Evolutionary conservation across 805 yeast species (phyloP).

Genomic region (Sungouiozyma intestinalis): DNA sequence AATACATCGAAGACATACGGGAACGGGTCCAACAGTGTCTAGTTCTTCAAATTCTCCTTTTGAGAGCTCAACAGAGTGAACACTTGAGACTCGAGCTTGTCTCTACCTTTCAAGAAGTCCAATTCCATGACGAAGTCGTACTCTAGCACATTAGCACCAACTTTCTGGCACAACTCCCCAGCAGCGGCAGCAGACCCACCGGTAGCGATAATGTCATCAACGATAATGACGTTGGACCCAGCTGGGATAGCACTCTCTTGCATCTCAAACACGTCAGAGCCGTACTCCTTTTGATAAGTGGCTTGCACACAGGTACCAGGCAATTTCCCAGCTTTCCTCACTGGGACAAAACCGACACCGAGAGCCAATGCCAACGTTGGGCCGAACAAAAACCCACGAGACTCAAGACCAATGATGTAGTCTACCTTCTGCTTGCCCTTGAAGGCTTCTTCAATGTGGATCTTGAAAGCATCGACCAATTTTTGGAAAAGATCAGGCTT

Average conservation of each 20-base stretch:
- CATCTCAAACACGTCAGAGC: conserved; percentile 79
- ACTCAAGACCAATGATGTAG: conserved; percentile 87
- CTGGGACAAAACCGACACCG: conserved; percentile 86
- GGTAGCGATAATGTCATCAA: conserved; percentile 96
- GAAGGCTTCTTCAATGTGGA: conserved; percentile 51
- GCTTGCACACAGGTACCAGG: conserved; percentile 77
- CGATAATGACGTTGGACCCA: conserved; percentile 74
- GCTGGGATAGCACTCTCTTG: conserved; percentile 72
- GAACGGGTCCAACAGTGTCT: neutral
- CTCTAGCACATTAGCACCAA: conserved; percentile 66
- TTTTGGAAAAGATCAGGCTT: conserved; percentile 72
- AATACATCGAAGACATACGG: neutral
- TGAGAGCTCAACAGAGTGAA: conserved; percentile 85
- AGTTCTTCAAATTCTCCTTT: conserved; percentile 37
- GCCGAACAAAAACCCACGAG: conserved; percentile 94
- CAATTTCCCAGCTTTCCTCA: conserved; percentile 89
- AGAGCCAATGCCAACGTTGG: conserved; percentile 88
- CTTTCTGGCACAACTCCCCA: conserved; percentile 62
- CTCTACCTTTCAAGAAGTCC: conserved; percentile 90
- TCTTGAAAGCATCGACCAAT: conserved; percentile 67
- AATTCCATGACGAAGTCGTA: conserved; percentile 88
- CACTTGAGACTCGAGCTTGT: conserved; percentile 74
- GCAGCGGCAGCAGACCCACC: conserved; percentile 97
- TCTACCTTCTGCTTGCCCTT: conserved; percentile 53
- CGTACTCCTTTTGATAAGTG: conserved; percentile 83